These are phyloP conservation scores for Symbiodinium pilosum DNA, from an alignment of 73 alveolate genomes.

Conservation along the genomic window DNA sequence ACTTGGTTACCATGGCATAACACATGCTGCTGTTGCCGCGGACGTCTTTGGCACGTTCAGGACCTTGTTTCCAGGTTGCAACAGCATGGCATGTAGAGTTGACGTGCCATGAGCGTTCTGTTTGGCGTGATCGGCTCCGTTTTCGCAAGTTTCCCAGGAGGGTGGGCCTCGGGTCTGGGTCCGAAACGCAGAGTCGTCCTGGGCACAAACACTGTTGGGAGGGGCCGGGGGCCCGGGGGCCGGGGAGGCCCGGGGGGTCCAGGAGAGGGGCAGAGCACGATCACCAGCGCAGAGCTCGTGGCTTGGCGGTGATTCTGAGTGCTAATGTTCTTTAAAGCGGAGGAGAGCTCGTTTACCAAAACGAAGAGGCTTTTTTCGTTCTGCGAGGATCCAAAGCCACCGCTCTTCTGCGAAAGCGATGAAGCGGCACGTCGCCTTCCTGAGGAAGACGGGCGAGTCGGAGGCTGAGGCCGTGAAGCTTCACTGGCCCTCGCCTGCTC, in stretches of 20 bases:
- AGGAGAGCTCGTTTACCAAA: too few species aligned
- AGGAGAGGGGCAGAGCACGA: too few species aligned
- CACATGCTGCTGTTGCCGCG: not conserved
- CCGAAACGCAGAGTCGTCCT: too few species aligned
- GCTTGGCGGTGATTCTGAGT: not conserved
- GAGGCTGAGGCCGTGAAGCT: not conserved
- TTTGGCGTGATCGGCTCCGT: not conserved
- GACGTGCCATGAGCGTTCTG: not conserved
- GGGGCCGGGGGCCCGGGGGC: too few species aligned
- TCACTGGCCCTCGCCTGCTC: too few species aligned
- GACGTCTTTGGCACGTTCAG: not conserved
- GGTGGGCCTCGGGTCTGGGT: too few species aligned
- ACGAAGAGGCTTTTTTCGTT: too few species aligned
- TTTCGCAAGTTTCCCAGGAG: too few species aligned
- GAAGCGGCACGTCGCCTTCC: not conserved
- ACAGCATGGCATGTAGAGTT: not conserved
- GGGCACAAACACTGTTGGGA: too few species aligned
- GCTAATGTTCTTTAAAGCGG: too few species aligned
- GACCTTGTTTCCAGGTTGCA: not conserved
- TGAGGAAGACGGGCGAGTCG: not conserved
- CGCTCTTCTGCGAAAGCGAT: not conserved
- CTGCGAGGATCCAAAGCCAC: conserved; percentile 11
- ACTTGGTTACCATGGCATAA: too few species aligned
- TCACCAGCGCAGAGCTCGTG: conserved; percentile 19
- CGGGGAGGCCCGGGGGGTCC: too few species aligned